These are phyloP conservation scores for Aurantiochytrium sp. DNA, from an alignment of 108 stramenopile genomes.

Conservation along the genomic window DNA sequence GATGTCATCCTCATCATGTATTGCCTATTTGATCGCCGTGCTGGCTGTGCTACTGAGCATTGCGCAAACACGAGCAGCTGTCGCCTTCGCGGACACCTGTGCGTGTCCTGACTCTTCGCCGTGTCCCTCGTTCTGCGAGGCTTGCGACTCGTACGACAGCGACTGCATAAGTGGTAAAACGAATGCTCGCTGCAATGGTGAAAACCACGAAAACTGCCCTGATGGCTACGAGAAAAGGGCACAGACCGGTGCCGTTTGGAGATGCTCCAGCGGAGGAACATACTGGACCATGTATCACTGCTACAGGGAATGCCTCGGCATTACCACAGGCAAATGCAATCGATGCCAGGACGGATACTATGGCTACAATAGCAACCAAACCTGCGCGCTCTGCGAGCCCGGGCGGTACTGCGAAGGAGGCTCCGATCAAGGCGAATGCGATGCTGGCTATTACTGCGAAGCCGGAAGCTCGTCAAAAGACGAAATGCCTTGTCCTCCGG, in stretches of 20 bases:
- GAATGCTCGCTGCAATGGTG: not conserved
- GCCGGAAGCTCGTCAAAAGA: not conserved
- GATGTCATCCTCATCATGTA: too few species aligned
- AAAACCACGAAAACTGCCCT: not conserved
- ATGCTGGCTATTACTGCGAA: not conserved
- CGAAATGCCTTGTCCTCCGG: slow-evolving; percentile 2
- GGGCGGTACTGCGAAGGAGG: not conserved
- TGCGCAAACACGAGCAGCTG: not conserved
- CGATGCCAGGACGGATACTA: slow-evolving; percentile 4
- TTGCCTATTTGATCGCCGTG: too few species aligned
- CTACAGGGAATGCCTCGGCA: not conserved
- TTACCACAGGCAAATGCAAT: not conserved
- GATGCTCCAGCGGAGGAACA: not conserved
- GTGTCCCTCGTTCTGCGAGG: not conserved
- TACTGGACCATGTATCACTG: slow-evolving; percentile 13
- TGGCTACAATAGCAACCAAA: not conserved
- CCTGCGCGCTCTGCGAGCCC: not conserved
- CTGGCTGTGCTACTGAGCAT: too few species aligned
- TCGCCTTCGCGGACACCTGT: slow-evolving; percentile 3
- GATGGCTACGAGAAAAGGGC: not conserved
- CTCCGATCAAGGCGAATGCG: not conserved
- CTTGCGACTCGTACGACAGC: slow-evolving; percentile 9
- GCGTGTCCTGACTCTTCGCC: slow-evolving; percentile 6
- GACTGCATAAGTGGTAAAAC: slow-evolving; percentile 4
- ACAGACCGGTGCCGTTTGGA: not conserved